Percentiles rank a stretch among this genome's conserved stretches.
Evolutionary conservation across 2,329 filamentous ascomycete genomes (phyloP).

Genomic region (Epicoccum nigrum): DNA sequence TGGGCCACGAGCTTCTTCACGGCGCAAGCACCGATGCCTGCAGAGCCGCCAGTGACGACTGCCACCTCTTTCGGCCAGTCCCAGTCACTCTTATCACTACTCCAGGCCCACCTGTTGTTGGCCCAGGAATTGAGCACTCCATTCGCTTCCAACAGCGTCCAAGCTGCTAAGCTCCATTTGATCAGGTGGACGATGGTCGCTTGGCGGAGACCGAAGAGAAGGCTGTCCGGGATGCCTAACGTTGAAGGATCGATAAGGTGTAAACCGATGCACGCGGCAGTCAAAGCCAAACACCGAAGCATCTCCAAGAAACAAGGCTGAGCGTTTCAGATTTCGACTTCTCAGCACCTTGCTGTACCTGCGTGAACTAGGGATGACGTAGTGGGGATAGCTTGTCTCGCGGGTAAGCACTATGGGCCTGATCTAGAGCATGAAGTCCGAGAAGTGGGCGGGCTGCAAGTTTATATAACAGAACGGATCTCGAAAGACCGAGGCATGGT

Average conservation of each 20-base stretch:
- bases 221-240: slow-evolving; percentile 20
- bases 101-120: slow-evolving; percentile 50
- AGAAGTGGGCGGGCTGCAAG: background rate
- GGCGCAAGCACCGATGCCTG: slow-evolving; percentile 44
- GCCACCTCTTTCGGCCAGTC: slow-evolving; percentile 42
- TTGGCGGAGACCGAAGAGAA: slow-evolving; percentile 31
- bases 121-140: slow-evolving; percentile 39
- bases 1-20: slow-evolving; percentile 40
- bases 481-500: background rate
- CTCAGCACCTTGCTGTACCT: slow-evolving; percentile 2
- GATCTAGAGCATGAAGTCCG: background rate
- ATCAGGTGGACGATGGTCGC: slow-evolving; percentile 29
- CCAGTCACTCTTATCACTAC: slow-evolving; percentile 36
- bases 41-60: slow-evolving; percentile 46
- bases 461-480: background rate
- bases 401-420: slow-evolving; percentile 8
- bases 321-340: background rate
- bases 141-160: slow-evolving; percentile 35
- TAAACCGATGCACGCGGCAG: slow-evolving; percentile 25
- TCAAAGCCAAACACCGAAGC: slow-evolving; percentile 29
- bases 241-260: slow-evolving; percentile 26
- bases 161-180: slow-evolving; percentile 35
- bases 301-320: slow-evolving; percentile 16
- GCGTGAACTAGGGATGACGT: slow-evolving; percentile 8
- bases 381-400: background rate